phyloP scores from a whole-genome alignment of 768 basidiomycete genomes.

The Mycena alexandri region DNA sequence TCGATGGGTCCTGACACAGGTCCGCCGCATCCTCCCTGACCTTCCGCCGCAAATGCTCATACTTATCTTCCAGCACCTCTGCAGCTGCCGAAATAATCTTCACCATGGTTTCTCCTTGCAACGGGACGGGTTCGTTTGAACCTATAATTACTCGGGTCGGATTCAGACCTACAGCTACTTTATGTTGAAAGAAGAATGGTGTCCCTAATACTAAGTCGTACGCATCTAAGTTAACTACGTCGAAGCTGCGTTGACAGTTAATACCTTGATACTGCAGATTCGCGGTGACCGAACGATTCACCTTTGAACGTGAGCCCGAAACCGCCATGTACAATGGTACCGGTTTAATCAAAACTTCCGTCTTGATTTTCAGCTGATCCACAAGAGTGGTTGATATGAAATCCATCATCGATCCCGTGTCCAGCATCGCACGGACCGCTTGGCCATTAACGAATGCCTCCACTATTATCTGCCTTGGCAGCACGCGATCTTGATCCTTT shows the following conservation, averaged over 20 bases:
- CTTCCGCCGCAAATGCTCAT: constrained; percentile 17
- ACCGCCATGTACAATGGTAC: constrained; percentile 46
- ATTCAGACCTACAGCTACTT: constrained; percentile 35
- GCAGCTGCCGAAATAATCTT: constrained; percentile 7
- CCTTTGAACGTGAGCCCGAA: constrained; percentile 46
- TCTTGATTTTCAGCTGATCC: constrained; percentile 45
- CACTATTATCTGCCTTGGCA: constrained; percentile 5
- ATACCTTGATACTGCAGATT: constrained; percentile 45
- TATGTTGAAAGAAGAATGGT: constrained; percentile 42
- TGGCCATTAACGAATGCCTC: constrained; percentile 5
- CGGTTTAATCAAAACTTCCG: constrained; percentile 43
- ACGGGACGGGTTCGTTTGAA: neutral
- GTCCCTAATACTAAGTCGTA: constrained; percentile 42
- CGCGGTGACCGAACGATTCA: constrained; percentile 40
- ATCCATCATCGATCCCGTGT: constrained; percentile 44
- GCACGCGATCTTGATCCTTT: constrained; percentile 7
- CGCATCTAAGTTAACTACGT: constrained; percentile 36
- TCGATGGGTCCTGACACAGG: constrained; percentile 34
- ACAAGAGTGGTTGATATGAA: constrained; percentile 48
- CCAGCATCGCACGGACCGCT: constrained; percentile 13
- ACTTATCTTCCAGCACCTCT: constrained; percentile 14
- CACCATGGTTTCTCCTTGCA: neutral
- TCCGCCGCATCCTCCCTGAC: constrained; percentile 30
- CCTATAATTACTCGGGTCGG: constrained; percentile 36
- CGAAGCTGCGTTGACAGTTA: constrained; percentile 33